A percentile compares a stretch with the other conserved stretches of the same genome.
phyloP scores from a whole-genome alignment of 495 filamentous ascomycete species.

The Neurospora sp. region DNA sequence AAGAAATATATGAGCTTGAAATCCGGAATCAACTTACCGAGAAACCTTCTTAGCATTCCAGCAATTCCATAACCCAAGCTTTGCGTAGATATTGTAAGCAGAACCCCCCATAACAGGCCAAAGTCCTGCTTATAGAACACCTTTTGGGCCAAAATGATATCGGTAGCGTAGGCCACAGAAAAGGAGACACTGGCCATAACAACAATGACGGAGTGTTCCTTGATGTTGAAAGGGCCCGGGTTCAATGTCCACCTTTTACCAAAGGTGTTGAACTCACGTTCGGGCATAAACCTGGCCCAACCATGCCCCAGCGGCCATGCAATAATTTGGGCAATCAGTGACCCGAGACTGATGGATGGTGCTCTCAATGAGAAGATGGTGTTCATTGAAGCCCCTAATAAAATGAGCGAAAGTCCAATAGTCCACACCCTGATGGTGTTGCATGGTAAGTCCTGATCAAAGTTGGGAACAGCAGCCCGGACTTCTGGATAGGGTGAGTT shows the following conservation, averaged over 20 bases:
- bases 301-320: constrained; percentile 60
- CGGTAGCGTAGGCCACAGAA: constrained; percentile 59
- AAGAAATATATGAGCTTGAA: neutral
- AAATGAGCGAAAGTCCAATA: constrained; percentile 55
- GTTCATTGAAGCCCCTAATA: constrained; percentile 59
- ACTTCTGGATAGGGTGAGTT: constrained; percentile 67
- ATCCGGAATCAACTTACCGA: constrained; percentile 23
- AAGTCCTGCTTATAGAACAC: constrained; percentile 61
- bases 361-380: constrained; percentile 60
- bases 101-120: constrained; percentile 55
- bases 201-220: constrained; percentile 68
- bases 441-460: constrained; percentile 53
- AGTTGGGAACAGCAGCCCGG: constrained; percentile 48
- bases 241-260: constrained; percentile 50
- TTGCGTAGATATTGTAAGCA: constrained; percentile 61
- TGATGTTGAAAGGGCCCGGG: constrained; percentile 69
- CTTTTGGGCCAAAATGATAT: constrained; percentile 54
- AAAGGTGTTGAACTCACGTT: constrained; percentile 42
- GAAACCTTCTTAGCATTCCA: constrained; percentile 46
- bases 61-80: constrained; percentile 66
- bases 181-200: constrained; percentile 57
- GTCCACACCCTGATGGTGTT: constrained; percentile 69
- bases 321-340: constrained; percentile 59
- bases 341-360: constrained; percentile 54
- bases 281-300: constrained; percentile 38